phyloP scores from a whole-genome alignment of 139 green algal species.

The Picochlorum sp. region DNA sequence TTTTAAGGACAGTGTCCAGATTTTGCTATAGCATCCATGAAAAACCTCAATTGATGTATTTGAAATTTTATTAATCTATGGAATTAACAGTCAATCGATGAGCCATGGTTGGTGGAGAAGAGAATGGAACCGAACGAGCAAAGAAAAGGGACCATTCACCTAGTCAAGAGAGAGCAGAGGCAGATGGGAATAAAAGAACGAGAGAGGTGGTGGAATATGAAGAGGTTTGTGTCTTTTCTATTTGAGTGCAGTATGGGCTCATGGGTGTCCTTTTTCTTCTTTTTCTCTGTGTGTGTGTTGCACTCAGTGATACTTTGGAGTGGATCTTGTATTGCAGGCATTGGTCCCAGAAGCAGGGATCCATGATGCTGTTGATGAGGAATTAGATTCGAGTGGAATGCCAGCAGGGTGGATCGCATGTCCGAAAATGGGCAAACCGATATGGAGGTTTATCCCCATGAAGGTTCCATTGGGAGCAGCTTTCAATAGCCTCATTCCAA shows the following conservation, averaged over 20 bases:
- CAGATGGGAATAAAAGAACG: background rate
- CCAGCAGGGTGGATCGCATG: conserved; percentile 24
- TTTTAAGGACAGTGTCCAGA: too few relatives aligned
- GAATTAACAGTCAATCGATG: too few relatives aligned
- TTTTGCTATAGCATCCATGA: too few relatives aligned
- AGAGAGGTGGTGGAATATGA: background rate
- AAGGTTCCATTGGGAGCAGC: conserved; percentile 28
- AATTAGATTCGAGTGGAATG: conserved; percentile 22
- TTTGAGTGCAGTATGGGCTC: background rate
- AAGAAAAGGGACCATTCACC: too few relatives aligned
- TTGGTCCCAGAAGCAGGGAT: background rate
- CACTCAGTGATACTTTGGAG: too few relatives aligned
- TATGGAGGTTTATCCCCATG: conserved; percentile 29
- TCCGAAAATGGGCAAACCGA: conserved; percentile 14
- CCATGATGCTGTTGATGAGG: conserved; percentile 19
- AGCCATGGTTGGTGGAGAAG: too few relatives aligned
- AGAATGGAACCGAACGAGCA: too few relatives aligned
- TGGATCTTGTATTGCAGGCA: background rate
- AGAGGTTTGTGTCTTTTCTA: conserved; percentile 9
- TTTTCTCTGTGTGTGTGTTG: too few relatives aligned
- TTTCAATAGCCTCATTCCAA: conserved; percentile 15
- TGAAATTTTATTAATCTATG: too few relatives aligned
- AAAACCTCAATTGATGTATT: too few relatives aligned
- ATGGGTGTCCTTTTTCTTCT: too few relatives aligned
- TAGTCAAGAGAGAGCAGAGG: background rate